Evolutionary conservation across 1,284 basidiomycete genomes (phyloP).

Genomic region (Blastosporella zonata): DNA sequence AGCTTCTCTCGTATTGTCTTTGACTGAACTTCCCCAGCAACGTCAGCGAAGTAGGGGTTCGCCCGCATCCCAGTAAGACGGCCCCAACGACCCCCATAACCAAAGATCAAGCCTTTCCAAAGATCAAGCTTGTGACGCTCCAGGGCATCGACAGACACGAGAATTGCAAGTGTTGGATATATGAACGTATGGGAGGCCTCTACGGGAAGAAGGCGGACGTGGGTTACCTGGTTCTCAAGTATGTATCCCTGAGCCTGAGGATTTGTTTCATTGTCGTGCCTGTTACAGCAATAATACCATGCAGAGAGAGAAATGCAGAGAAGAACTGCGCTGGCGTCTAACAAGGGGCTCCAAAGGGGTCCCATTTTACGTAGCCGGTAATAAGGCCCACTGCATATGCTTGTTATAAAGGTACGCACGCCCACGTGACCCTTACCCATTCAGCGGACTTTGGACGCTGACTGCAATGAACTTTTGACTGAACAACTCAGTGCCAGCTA

Average conservation of each 20-base stretch:
- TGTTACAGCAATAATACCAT: conserved; percentile 1
- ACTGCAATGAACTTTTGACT: not conserved
- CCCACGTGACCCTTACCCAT: no score
- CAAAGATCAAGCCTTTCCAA: conserved; percentile 47
- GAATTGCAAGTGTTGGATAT: conserved; percentile 63
- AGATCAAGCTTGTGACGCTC: conserved; percentile 52
- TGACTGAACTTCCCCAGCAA: conserved; percentile 10
- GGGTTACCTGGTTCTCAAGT: conserved; percentile 51
- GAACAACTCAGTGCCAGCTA: not conserved
- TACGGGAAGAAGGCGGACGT: conserved; percentile 55
- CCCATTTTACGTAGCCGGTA: not conserved
- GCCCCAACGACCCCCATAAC: conserved; percentile 44
- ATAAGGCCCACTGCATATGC: not conserved
- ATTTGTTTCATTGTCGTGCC: not conserved
- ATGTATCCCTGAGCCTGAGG: conserved; percentile 39
- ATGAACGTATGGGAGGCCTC: conserved; percentile 55
- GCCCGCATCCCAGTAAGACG: conserved; percentile 47
- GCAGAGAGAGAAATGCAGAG: conserved; percentile 8
- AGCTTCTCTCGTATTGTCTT: conserved; percentile 40
- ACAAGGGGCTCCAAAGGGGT: not conserved
- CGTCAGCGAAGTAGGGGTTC: conserved; percentile 43
- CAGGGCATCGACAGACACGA: conserved; percentile 58
- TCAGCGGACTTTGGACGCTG: no score
- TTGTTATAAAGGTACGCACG: no score
- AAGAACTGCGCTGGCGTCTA: conserved; percentile 9